Conservation (phyloP, 2,329 filamentous ascomycete species). For the Ceratocystis cacaofunesta region DNA sequence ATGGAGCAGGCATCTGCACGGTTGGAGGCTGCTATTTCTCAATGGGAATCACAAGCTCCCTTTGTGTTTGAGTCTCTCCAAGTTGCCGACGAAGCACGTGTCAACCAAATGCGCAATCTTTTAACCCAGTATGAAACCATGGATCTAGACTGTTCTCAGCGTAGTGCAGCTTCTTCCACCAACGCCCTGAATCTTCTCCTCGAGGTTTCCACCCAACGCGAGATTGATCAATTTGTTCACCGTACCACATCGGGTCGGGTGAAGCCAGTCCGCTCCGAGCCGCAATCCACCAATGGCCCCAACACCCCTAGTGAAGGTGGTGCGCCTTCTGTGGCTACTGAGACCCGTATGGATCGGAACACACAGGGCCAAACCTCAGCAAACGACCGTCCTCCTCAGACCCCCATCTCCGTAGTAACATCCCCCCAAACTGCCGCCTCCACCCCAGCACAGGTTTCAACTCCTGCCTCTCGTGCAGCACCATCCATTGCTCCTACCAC, state of each 20-base stretch:
- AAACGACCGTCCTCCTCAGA: constrained; percentile 9
- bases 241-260: constrained; percentile 30
- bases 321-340: neutral
- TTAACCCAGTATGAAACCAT: constrained; percentile 89
- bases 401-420: constrained; percentile 10
- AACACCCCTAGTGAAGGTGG: neutral
- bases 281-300: constrained; percentile 18
- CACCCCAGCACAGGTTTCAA: constrained; percentile 9
- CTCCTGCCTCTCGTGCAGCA: constrained; percentile 10
- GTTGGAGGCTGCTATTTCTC: constrained; percentile 61
- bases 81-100: constrained; percentile 70
- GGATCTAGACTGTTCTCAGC: constrained; percentile 74
- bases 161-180: constrained; percentile 58
- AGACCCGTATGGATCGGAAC: neutral
- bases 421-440: constrained; percentile 12
- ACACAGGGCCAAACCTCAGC: neutral
- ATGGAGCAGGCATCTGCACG: constrained; percentile 58
- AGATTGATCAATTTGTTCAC: constrained; percentile 60
- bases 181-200: constrained; percentile 68
- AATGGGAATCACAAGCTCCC: constrained; percentile 90
- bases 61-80: constrained; percentile 91
- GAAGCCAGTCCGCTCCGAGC: constrained; percentile 17
- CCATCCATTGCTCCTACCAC: constrained; percentile 9
- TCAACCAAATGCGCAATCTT: constrained; percentile 80
- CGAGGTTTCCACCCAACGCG: constrained; percentile 72